Conservation (phyloP, 2,329 filamentous ascomycete genomes). For the Magnaporthiopsis incrustans region DNA sequence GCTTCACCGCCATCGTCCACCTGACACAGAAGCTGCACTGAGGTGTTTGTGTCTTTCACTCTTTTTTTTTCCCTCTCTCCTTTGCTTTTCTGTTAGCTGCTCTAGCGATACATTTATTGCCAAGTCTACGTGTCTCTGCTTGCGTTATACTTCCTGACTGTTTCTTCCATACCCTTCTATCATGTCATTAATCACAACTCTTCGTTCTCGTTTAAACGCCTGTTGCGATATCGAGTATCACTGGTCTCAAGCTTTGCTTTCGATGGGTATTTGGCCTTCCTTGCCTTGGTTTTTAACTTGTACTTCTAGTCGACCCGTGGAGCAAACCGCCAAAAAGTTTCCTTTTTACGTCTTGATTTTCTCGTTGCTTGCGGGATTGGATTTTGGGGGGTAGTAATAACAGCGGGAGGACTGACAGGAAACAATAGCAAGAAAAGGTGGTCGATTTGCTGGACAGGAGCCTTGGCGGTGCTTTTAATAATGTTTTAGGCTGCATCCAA, state of each 20-base stretch:
- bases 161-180: background rate
- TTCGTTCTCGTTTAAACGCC: background rate
- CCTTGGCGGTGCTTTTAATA: background rate
- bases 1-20: conserved; percentile 59
- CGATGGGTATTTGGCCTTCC: background rate
- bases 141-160: background rate
- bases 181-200: background rate
- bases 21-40: conserved; percentile 54
- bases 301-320: background rate
- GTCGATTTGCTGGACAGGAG: background rate
- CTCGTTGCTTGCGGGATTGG: no score
- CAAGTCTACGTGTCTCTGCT: background rate
- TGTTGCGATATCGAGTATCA: background rate
- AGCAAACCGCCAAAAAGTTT: background rate
- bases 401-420: background rate
- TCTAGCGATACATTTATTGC: background rate
- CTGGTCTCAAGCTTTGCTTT: background rate
- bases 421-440: background rate
- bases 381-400: background rate
- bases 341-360: background rate
- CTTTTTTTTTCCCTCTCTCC: background rate
- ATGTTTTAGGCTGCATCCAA: background rate
- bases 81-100: background rate
- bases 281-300: background rate
- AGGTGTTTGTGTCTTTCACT: background rate